phyloP scores from a whole-genome alignment of 768 basidiomycete genomes.

The Psilocybe cyanescens region DNA sequence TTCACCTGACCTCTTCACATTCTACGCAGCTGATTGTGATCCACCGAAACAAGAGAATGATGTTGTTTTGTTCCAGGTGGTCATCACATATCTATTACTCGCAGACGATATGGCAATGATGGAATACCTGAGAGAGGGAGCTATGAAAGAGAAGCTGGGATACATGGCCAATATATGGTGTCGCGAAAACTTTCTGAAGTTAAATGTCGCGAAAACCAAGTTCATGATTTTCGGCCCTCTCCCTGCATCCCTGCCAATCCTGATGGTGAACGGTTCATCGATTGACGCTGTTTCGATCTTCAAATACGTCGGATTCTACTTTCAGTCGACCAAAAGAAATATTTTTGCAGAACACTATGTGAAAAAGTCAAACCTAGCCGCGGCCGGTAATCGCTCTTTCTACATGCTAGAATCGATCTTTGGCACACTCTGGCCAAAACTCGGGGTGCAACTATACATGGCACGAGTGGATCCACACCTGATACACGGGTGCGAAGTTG shows the following conservation, averaged over 20 bases:
- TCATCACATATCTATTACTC: background rate
- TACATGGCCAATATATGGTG: background rate
- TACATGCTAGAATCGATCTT: background rate
- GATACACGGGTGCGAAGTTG: background rate
- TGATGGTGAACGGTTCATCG: background rate
- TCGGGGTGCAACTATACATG: background rate
- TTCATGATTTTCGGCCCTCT: background rate
- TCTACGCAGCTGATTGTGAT: background rate
- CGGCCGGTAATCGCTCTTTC: background rate
- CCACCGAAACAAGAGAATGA: background rate
- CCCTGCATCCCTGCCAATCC: background rate
- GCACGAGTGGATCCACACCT: slow-evolving; percentile 1
- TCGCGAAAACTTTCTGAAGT: background rate
- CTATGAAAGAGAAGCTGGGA: background rate
- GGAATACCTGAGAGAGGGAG: background rate
- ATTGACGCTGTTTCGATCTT: background rate
- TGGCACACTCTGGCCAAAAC: background rate
- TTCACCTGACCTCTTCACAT: background rate
- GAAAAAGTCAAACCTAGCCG: background rate
- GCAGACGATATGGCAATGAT: slow-evolving; percentile 3
- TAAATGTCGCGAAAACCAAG: slow-evolving; percentile 1
- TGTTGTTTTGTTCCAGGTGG: background rate
- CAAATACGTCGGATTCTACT: background rate
- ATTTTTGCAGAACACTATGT: background rate
- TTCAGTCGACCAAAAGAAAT: background rate